These are phyloP conservation scores for Claviceps capensis DNA, from an alignment of 2,329 filamentous ascomycete genomes.

Conservation along the genomic window DNA sequence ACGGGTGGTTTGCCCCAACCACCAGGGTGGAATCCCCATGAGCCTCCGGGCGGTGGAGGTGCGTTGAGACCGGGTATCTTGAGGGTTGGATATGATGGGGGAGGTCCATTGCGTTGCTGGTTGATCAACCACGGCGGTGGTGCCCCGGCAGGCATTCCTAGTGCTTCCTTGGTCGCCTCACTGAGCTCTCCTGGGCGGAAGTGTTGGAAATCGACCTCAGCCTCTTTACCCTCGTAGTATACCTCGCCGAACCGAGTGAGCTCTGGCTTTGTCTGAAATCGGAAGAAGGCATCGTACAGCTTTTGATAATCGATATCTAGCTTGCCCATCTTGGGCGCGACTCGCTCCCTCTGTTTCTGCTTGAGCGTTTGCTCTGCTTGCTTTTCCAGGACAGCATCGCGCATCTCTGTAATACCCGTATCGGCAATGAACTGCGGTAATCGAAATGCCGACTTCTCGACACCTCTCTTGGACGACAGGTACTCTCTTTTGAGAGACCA, in stretches of 20 bases:
- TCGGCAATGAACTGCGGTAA: constrained; percentile 95
- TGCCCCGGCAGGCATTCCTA: constrained; percentile 85
- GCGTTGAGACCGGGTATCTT: constrained; percentile 92
- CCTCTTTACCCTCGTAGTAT: constrained; percentile 99
- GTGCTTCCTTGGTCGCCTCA: constrained; percentile 78
- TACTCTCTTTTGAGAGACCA: constrained; percentile 97
- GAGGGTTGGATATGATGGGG: constrained; percentile 87
- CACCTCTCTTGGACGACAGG: constrained; percentile 87
- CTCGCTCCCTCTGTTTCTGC: constrained; percentile 88
- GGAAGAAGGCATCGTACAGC: constrained; percentile 96
- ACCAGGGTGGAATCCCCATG: constrained; percentile 91
- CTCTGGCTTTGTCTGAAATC: constrained; percentile 90
- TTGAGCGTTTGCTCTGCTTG: constrained; percentile 85
- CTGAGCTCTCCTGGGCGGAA: constrained; percentile 81
- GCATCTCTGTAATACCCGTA: constrained; percentile 95
- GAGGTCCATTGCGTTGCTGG: constrained; percentile 84
- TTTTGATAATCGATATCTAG: constrained; percentile 98
- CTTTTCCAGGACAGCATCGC: constrained; percentile 90
- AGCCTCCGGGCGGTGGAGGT: constrained; percentile 73
- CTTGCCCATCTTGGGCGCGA: constrained; percentile 91
- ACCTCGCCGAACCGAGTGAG: constrained; percentile 93
- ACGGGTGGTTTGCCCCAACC: constrained; percentile 94
- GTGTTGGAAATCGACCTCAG: constrained; percentile 86
- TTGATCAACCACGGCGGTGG: constrained; percentile 97
- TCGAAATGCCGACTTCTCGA: constrained; percentile 88